phyloP scores from a whole-genome alignment of 345 rosid genomes.

The Tarenaya hassleriana region DNA sequence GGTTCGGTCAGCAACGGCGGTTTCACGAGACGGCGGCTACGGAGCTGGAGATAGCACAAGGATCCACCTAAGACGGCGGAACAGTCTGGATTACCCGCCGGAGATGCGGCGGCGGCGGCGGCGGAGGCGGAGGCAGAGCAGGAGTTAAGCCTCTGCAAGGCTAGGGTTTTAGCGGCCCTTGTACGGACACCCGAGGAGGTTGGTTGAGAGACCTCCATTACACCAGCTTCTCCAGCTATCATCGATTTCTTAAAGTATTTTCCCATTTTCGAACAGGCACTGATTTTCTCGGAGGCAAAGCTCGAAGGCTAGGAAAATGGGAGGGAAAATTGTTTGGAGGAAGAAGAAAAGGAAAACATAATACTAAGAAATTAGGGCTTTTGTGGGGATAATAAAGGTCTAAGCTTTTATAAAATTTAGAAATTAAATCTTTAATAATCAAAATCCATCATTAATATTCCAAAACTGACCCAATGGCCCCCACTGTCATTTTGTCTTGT shows the following conservation, averaged over 20 bases:
- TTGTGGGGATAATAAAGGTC: no score
- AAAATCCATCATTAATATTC: no score
- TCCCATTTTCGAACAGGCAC: slow-evolving; percentile 18
- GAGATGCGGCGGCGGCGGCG: no score
- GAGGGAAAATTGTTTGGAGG: slow-evolving; percentile 27
- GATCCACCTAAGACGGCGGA: slow-evolving; percentile 18
- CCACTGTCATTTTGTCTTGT: no score
- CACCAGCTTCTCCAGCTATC: slow-evolving; percentile 14
- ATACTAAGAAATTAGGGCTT: no score
- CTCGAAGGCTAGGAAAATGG: slow-evolving; percentile 21
- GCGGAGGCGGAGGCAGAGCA: not conserved
- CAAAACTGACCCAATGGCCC: no score
- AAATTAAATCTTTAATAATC: no score
- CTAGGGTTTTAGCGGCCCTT: slow-evolving; percentile 40
- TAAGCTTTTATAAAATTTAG: no score
- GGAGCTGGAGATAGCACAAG: slow-evolving; percentile 56
- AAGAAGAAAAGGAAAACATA: not conserved
- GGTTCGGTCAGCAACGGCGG: slow-evolving; percentile 16
- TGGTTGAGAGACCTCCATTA: slow-evolving; percentile 26
- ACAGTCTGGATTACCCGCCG: not conserved
- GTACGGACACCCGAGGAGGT: slow-evolving; percentile 28
- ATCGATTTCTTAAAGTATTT: slow-evolving; percentile 37
- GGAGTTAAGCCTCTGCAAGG: slow-evolving; percentile 30
- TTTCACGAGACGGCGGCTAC: slow-evolving; percentile 60
- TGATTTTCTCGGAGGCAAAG: not conserved